These are phyloP conservation scores for Trichomonas gallinae DNA, from an alignment of 208 protist species.

Conservation along the genomic window DNA sequence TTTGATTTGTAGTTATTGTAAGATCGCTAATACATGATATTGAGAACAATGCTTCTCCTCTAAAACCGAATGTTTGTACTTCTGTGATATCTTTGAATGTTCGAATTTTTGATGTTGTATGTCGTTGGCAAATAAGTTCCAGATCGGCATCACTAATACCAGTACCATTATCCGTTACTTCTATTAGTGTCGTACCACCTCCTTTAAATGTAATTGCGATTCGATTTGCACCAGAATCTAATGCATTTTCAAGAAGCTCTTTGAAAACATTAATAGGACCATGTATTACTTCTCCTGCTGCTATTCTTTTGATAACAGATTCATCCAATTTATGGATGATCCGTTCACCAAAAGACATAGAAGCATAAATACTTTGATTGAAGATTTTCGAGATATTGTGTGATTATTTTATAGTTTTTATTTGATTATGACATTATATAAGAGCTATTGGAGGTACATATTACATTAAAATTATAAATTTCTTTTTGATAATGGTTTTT, in stretches of 20 bases:
- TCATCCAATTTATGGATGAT: neutral
- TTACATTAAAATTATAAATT: too few species aligned
- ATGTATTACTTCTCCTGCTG: constrained; percentile 55
- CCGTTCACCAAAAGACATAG: neutral
- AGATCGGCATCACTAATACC: neutral
- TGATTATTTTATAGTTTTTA: too few species aligned
- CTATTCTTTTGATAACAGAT: constrained; percentile 48
- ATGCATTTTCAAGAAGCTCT: constrained; percentile 57
- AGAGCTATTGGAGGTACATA: too few species aligned
- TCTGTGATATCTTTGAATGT: constrained; percentile 53
- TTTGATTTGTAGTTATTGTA: neutral
- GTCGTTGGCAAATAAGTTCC: neutral
- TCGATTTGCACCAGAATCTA: constrained; percentile 53
- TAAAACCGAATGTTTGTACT: constrained; percentile 71
- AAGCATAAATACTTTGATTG: too few species aligned
- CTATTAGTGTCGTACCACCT: neutral
- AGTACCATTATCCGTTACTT: neutral
- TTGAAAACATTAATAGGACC: constrained; percentile 52
- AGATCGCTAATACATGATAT: constrained; percentile 39
- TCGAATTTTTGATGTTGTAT: constrained; percentile 54
- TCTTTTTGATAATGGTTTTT: too few species aligned
- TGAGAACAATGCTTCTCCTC: constrained; percentile 81
- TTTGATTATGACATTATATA: too few species aligned
- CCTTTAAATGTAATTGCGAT: constrained; percentile 36
- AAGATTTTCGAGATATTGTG: too few species aligned